A percentile compares a stretch with the other conserved stretches of the same genome.
These are phyloP conservation scores for Herpotrichia juniperi DNA, from an alignment of 2,329 filamentous ascomycete species.

Conservation along the genomic window DNA sequence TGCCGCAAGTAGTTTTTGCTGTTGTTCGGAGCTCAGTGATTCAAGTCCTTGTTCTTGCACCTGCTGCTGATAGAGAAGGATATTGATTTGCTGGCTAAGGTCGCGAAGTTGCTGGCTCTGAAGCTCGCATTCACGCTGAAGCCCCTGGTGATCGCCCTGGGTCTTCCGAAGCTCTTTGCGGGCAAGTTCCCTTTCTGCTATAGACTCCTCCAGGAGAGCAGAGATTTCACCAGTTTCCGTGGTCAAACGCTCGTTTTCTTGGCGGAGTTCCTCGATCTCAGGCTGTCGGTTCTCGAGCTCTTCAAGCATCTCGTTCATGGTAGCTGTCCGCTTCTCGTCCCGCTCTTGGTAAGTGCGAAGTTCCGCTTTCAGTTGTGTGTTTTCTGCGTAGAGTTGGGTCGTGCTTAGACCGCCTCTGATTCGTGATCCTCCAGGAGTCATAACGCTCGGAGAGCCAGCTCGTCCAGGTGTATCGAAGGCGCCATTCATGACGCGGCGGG, in stretches of 20 bases:
- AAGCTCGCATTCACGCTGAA: slow-evolving; percentile 72
- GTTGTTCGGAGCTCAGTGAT: slow-evolving; percentile 73
- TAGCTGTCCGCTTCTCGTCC: slow-evolving; percentile 74
- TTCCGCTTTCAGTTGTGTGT: slow-evolving; percentile 69
- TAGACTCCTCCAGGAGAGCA: slow-evolving; percentile 79
- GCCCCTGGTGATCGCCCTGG: slow-evolving; percentile 71
- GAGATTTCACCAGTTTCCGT: slow-evolving; percentile 79
- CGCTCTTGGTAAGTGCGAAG: slow-evolving; percentile 76
- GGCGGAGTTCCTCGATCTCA: slow-evolving; percentile 83
- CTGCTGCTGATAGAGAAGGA: slow-evolving; percentile 86
- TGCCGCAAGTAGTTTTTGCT: slow-evolving; percentile 76
- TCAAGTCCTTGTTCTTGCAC: slow-evolving; percentile 80
- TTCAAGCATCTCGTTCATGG: slow-evolving; percentile 84
- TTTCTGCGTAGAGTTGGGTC: slow-evolving; percentile 69
- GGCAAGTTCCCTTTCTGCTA: slow-evolving; percentile 78
- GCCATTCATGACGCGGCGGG: slow-evolving; percentile 59
- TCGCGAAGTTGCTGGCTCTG: slow-evolving; percentile 87
- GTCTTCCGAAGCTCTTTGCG: slow-evolving; percentile 80
- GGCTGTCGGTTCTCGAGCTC: slow-evolving; percentile 86
- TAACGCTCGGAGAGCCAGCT: slow-evolving; percentile 56
- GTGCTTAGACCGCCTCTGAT: slow-evolving; percentile 62
- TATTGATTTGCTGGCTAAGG: slow-evolving; percentile 86
- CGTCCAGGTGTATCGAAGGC: slow-evolving; percentile 57
- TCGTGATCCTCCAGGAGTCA: slow-evolving; percentile 61
- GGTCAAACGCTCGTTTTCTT: slow-evolving; percentile 80